Evolutionary conservation across 2,329 filamentous ascomycete species (phyloP).

Genomic region (Arthrinium phaeospermum): DNA sequence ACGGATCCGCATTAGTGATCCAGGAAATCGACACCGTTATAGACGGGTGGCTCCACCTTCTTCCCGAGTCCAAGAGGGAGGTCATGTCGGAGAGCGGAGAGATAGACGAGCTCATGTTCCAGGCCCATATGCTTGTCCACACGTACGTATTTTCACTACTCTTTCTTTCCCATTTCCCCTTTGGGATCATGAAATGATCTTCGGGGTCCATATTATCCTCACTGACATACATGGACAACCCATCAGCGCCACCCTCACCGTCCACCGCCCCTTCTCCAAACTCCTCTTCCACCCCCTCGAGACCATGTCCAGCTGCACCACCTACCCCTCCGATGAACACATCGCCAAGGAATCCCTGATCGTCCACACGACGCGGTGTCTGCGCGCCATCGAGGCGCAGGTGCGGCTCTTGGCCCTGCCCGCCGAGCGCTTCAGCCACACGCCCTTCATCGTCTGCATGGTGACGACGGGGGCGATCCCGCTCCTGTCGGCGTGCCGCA

Average conservation of each 20-base stretch:
- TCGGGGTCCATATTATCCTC: no score
- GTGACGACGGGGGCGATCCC: slow-evolving; percentile 44
- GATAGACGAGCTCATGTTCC: slow-evolving; percentile 39
- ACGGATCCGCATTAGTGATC: slow-evolving; percentile 37
- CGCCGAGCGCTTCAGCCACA: slow-evolving; percentile 40
- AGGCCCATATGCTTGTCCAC: slow-evolving; percentile 35
- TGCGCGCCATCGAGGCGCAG: slow-evolving; percentile 45
- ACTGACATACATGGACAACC: not conserved
- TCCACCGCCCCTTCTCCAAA: slow-evolving; percentile 47
- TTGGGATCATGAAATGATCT: no score
- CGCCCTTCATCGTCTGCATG: slow-evolving; percentile 49
- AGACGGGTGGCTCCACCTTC: slow-evolving; percentile 45
- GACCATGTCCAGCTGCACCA: slow-evolving; percentile 44
- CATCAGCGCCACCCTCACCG: slow-evolving; percentile 40
- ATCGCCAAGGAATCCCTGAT: slow-evolving; percentile 34
- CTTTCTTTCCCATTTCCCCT: not conserved
- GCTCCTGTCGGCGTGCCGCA: slow-evolving; percentile 44
- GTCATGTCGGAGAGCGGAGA: slow-evolving; percentile 39
- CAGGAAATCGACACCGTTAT: slow-evolving; percentile 43
- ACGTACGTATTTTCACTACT: slow-evolving; percentile 28
- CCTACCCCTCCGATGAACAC: slow-evolving; percentile 28
- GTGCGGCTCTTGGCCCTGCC: slow-evolving; percentile 46
- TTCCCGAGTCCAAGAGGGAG: slow-evolving; percentile 40
- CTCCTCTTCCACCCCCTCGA: slow-evolving; percentile 46
- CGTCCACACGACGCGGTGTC: slow-evolving; percentile 46